Conservation (phyloP, 192 early-diverging fungal genomes). For the Umbelopsis sp. region DNA sequence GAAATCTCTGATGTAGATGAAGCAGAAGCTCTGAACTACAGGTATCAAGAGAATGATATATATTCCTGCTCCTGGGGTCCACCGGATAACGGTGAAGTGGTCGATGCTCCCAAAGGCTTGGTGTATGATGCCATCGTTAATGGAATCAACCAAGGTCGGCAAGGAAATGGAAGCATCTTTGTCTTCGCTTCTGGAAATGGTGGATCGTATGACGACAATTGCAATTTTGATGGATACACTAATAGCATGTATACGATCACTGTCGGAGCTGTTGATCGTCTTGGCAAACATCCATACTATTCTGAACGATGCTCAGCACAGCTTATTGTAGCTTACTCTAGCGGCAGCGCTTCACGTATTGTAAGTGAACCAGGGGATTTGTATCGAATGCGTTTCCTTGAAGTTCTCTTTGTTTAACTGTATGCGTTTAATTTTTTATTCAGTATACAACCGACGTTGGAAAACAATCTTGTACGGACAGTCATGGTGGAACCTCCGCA, state of each 20-base stretch:
- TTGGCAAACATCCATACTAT: constrained; percentile 79
- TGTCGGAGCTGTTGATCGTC: constrained; percentile 82
- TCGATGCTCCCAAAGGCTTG: constrained; percentile 81
- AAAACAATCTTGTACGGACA: constrained; percentile 64
- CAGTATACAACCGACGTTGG: constrained; percentile 90
- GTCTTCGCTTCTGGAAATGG: constrained; percentile 97
- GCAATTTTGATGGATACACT: constrained; percentile 96
- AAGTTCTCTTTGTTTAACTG: not conserved
- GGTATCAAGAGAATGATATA: constrained; percentile 87
- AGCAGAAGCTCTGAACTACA: constrained; percentile 87
- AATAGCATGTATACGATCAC: constrained; percentile 96
- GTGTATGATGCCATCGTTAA: constrained; percentile 85
- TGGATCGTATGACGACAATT: constrained; percentile 79
- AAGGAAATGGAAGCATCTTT: constrained; percentile 84
- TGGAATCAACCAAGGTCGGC: constrained; percentile 82
- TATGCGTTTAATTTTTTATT: constrained; percentile 6
- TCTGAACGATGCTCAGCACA: constrained; percentile 89
- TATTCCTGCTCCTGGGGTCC: constrained; percentile 98
- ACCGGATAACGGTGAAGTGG: constrained; percentile 80
- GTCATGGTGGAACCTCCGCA: constrained; percentile 93
- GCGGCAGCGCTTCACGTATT: constrained; percentile 76
- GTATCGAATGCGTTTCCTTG: too few species aligned
- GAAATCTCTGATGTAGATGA: constrained; percentile 93
- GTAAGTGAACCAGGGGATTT: constrained; percentile 39
- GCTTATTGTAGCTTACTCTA: constrained; percentile 86